These are phyloP conservation scores for Sporothrix phasma DNA, from an alignment of 2,329 filamentous ascomycete species.

Conservation along the genomic window DNA sequence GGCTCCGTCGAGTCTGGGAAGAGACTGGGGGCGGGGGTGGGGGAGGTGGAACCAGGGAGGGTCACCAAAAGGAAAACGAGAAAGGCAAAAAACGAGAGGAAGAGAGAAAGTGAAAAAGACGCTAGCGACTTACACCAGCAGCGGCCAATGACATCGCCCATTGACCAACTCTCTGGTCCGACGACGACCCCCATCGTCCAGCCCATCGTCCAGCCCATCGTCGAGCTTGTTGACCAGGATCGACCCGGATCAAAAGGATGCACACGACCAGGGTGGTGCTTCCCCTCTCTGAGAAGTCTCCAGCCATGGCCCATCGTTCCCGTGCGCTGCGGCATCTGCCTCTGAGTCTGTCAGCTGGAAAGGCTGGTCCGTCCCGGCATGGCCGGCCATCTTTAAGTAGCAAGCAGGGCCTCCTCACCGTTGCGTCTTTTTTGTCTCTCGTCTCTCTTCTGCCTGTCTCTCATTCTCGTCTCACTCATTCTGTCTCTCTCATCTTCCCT, in stretches of 20 bases:
- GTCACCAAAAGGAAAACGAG: background rate
- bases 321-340: background rate
- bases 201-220: background rate
- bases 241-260: background rate
- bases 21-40: background rate
- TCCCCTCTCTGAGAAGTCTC: background rate
- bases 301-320: background rate
- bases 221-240: background rate
- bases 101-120: background rate
- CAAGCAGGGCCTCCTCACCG: background rate
- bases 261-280: background rate
- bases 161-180: background rate
- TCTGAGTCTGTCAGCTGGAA: too few species aligned
- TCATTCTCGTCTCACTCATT: background rate
- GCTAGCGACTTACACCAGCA: slow-evolving; percentile 1
- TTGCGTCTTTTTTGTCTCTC: background rate
- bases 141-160: background rate
- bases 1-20: background rate
- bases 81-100: background rate
- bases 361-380: background rate
- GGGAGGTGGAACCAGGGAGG: background rate
- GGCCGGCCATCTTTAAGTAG: slow-evolving; percentile 1
- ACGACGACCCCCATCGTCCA: too few species aligned
- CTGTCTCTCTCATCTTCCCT: background rate
- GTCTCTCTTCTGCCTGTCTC: background rate